Conservation (phyloP, 352 stramenopile genomes). For the Pseudoperonospora humuli region DNA sequence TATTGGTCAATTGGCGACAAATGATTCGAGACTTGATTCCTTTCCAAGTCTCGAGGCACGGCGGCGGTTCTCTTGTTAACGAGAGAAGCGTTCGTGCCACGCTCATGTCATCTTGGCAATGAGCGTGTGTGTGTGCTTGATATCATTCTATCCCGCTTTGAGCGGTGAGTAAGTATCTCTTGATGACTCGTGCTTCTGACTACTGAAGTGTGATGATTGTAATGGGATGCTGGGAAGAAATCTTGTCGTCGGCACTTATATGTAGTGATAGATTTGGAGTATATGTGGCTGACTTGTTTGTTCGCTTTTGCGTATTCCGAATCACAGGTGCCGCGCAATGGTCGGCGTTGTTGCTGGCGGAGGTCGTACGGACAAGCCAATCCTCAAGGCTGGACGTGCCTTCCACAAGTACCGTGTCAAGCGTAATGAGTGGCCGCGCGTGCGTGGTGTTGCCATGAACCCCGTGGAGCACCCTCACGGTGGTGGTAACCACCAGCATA, state of each 20-base stretch:
- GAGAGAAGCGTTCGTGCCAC: constrained; percentile 21
- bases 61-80: constrained; percentile 15
- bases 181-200: constrained; percentile 5
- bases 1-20: constrained; percentile 7
- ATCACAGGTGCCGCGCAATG: constrained; percentile 91
- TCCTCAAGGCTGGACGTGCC: constrained; percentile 95
- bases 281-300: constrained; percentile 25
- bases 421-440: constrained; percentile 98
- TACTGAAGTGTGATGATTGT: not conserved
- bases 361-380: constrained; percentile 98
- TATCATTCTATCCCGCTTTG: constrained; percentile 48
- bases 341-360: constrained; percentile 96
- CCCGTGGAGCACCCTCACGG: constrained; percentile 98
- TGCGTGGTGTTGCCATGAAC: constrained; percentile 99
- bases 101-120: constrained; percentile 1
- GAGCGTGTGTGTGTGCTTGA: constrained; percentile 31
- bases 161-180: constrained; percentile 82
- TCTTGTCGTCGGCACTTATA: constrained; percentile 2
- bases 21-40: constrained; percentile 19
- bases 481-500: constrained; percentile 99
- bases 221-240: constrained; percentile 5
- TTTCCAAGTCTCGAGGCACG: constrained; percentile 22
- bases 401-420: constrained; percentile 99
- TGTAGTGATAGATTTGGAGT: constrained; percentile 2
- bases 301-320: too few species aligned